A percentile compares a stretch with the other conserved stretches of the same genome.
Conservation (phyloP, 116 monocot genomes). For the Iris pallida region DNA sequence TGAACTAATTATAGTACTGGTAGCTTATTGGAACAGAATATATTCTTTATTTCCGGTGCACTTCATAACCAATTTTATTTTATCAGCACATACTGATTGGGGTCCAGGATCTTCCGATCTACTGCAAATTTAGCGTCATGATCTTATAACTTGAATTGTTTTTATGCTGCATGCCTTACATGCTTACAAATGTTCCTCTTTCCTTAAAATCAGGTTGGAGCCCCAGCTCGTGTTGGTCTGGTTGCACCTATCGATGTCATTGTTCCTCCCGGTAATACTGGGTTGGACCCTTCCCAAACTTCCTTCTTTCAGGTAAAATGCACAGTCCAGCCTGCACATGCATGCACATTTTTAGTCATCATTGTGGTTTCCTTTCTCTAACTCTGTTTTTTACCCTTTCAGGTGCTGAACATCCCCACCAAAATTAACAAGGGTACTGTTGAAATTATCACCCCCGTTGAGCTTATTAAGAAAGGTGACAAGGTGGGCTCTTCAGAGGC, state of each 20-base stretch:
- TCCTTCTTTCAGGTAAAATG: constrained; percentile 59
- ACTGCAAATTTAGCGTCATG: too few relatives aligned
- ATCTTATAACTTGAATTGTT: too few relatives aligned
- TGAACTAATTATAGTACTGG: too few relatives aligned
- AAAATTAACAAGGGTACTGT: constrained; percentile 76
- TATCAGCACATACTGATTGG: too few relatives aligned
- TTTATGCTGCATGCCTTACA: too few relatives aligned
- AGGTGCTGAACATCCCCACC: constrained; percentile 70
- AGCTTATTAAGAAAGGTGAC: constrained; percentile 63
- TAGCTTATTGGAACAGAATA: too few relatives aligned
- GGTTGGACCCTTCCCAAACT: constrained; percentile 62
- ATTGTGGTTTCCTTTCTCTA: too few relatives aligned
- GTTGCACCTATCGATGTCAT: constrained; percentile 67
- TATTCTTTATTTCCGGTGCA: too few relatives aligned
- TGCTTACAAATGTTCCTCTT: too few relatives aligned
- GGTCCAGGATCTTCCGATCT: too few relatives aligned
- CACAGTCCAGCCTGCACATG: neutral
- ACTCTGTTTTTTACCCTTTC: neutral
- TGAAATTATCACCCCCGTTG: constrained; percentile 72
- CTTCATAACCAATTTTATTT: too few relatives aligned
- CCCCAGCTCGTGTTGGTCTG: constrained; percentile 70
- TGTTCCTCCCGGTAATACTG: constrained; percentile 68
- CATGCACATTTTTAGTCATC: too few relatives aligned
- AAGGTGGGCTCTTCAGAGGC: constrained; percentile 76
- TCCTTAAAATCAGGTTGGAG: constrained; percentile 47